Percentiles rank a stretch among this genome's conserved stretches.
Evolutionary conservation across 768 basidiomycete genomes (phyloP).

Genomic region (Dentipellis sp.): DNA sequence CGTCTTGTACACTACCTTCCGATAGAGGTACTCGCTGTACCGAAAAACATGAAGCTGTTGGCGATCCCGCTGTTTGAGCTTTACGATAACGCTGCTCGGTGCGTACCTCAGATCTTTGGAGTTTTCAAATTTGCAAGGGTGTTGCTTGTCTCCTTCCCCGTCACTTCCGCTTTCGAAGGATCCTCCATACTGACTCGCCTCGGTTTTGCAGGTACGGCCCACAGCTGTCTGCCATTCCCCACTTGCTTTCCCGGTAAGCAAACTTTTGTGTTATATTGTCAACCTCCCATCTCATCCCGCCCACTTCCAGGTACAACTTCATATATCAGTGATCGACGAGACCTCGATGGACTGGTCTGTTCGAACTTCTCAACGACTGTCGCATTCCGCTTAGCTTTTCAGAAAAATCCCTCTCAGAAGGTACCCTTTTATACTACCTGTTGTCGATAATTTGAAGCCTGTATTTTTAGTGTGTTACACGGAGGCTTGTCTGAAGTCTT

Average conservation of each 20-base stretch:
- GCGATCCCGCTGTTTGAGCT: slow-evolving; percentile 95
- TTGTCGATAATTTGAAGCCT: background rate
- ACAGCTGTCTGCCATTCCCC: slow-evolving; percentile 89
- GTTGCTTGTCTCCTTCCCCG: background rate
- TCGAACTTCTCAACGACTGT: background rate
- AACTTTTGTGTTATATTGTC: background rate
- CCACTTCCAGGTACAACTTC: slow-evolving; percentile 25
- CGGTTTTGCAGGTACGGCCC: slow-evolving; percentile 62
- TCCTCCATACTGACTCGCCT: background rate
- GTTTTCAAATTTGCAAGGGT: background rate
- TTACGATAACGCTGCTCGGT: slow-evolving; percentile 94
- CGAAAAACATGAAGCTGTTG: slow-evolving; percentile 97
- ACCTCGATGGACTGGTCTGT: background rate
- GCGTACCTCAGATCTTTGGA: slow-evolving; percentile 13
- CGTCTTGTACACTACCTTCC: background rate
- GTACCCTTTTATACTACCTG: background rate
- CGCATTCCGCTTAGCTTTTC: background rate
- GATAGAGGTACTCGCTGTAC: slow-evolving; percentile 89
- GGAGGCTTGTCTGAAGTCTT: too few species aligned
- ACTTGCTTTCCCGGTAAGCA: slow-evolving; percentile 72
- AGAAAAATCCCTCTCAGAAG: background rate
- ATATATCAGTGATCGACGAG: slow-evolving; percentile 12
- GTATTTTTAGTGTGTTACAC: background rate
- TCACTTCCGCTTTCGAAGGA: background rate
- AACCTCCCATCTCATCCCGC: background rate